Conservation (phyloP, 495 filamentous ascomycete species). For the Aspergillus asperescens region DNA sequence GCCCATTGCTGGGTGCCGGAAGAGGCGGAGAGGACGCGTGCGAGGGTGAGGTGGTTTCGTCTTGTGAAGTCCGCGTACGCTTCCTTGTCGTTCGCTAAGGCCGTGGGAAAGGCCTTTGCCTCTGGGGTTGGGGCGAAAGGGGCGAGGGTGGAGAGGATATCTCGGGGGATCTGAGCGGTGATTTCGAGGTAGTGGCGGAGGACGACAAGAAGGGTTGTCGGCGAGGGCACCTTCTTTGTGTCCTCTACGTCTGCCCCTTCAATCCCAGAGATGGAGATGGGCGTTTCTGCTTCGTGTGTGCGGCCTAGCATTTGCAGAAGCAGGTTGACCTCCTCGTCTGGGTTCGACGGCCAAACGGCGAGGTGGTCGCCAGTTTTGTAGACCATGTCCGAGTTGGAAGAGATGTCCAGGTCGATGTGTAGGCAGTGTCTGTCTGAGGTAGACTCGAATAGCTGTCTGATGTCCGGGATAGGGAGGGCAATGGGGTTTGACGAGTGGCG, state of each 20-base stretch:
- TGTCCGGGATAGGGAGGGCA: constrained; percentile 28
- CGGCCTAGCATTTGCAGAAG: constrained; percentile 35
- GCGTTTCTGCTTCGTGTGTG: constrained; percentile 20
- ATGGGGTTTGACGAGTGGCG: constrained; percentile 12
- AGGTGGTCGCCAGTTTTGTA: constrained; percentile 75
- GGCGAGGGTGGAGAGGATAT: constrained; percentile 36
- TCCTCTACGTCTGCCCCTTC: constrained; percentile 29
- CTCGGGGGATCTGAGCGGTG: constrained; percentile 41
- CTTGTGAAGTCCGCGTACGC: constrained; percentile 30
- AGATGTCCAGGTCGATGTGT: constrained; percentile 47
- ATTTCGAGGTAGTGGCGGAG: constrained; percentile 50
- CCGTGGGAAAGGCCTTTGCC: constrained; percentile 29
- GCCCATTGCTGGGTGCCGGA: constrained; percentile 26
- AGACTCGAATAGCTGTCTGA: constrained; percentile 35
- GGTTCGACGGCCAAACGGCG: constrained; percentile 65
- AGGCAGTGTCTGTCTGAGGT: constrained; percentile 39
- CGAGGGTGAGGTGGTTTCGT: constrained; percentile 38
- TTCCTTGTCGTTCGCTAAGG: constrained; percentile 31
- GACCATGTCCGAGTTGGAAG: constrained; percentile 43
- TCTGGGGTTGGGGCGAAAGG: constrained; percentile 40
- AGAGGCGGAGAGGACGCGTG: constrained; percentile 27
- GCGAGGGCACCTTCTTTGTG: constrained; percentile 30
- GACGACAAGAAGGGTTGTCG: constrained; percentile 36
- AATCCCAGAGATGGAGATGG: constrained; percentile 29
- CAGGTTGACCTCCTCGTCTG: constrained; percentile 43